A percentile compares a stretch with the other conserved stretches of the same genome.
Conservation (phyloP, 2,329 filamentous ascomycete genomes). For the Hymenotorrendiella dingleyae region DNA sequence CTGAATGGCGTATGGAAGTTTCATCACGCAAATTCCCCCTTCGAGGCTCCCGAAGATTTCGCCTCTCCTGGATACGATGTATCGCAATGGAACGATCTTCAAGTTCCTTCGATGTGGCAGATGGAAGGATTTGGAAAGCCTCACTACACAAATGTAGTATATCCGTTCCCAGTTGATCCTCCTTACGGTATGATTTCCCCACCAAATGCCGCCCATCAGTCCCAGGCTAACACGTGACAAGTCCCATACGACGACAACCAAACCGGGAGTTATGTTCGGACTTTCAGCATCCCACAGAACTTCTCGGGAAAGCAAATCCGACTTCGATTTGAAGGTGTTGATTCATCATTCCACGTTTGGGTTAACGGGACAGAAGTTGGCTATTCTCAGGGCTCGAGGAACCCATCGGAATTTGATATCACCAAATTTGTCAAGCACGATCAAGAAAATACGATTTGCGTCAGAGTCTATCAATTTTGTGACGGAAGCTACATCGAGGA, state of each 20-base stretch:
- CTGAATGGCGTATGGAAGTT: constrained; percentile 29
- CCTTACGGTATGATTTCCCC: constrained; percentile 45
- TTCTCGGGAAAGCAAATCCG: constrained; percentile 46
- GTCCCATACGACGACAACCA: constrained; percentile 48
- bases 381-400: constrained; percentile 63
- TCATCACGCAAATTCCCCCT: constrained; percentile 22
- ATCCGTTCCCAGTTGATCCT: constrained; percentile 59
- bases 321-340: constrained; percentile 65
- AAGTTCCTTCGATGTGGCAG: constrained; percentile 58
- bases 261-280: constrained; percentile 46
- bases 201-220: too few species aligned
- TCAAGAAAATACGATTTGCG: constrained; percentile 49
- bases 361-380: constrained; percentile 59
- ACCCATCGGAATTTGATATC: constrained; percentile 65
- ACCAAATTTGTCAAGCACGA: constrained; percentile 42
- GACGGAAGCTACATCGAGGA: constrained; percentile 67
- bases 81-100: constrained; percentile 40
- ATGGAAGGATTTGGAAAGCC: constrained; percentile 60
- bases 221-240: constrained; percentile 1
- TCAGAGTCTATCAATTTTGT: constrained; percentile 66
- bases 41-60: constrained; percentile 23
- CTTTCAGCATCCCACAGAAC: constrained; percentile 40
- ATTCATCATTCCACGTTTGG: constrained; percentile 65
- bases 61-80: constrained; percentile 19
- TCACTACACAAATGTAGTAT: constrained; percentile 64